A percentile compares a stretch with the other conserved stretches of the same genome.
phyloP scores from a whole-genome alignment of 2,329 filamentous ascomycete genomes.

The Diaporthe sp. region DNA sequence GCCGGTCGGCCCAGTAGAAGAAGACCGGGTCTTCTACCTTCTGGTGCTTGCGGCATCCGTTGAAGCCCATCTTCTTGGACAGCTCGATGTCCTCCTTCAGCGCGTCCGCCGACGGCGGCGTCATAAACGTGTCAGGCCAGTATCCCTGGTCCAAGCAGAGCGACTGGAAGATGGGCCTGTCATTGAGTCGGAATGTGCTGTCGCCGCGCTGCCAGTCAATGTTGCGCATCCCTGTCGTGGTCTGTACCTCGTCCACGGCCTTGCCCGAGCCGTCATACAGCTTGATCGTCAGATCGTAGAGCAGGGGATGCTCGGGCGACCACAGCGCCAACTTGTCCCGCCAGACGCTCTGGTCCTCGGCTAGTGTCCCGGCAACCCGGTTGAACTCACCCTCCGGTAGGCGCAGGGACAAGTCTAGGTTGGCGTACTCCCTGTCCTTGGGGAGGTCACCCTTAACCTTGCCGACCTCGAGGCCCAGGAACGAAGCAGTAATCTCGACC shows the following conservation, averaged over 20 bases:
- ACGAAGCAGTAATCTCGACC: slow-evolving; percentile 67
- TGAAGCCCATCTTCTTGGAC: slow-evolving; percentile 73
- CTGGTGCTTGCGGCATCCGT: slow-evolving; percentile 75
- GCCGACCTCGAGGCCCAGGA: slow-evolving; percentile 63
- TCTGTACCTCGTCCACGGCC: slow-evolving; percentile 69
- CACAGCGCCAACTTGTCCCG: slow-evolving; percentile 71
- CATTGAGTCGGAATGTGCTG: slow-evolving; percentile 71
- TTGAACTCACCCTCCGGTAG: slow-evolving; percentile 53
- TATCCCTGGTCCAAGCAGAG: slow-evolving; percentile 74
- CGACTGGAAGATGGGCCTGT: slow-evolving; percentile 71
- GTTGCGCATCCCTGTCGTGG: slow-evolving; percentile 72
- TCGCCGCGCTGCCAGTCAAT: slow-evolving; percentile 71
- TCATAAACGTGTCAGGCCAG: slow-evolving; percentile 73
- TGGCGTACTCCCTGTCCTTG: slow-evolving; percentile 63
- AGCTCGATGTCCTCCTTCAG: slow-evolving; percentile 68
- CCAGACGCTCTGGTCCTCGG: slow-evolving; percentile 59
- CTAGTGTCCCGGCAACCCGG: slow-evolving; percentile 52
- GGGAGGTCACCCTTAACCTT: slow-evolving; percentile 60
- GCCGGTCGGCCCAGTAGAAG: slow-evolving; percentile 72
- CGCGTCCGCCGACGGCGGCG: slow-evolving; percentile 63
- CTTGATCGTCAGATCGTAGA: slow-evolving; percentile 69
- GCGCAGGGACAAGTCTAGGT: slow-evolving; percentile 63
- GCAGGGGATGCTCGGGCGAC: slow-evolving; percentile 70
- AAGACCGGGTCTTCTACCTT: slow-evolving; percentile 74
- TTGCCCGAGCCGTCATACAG: slow-evolving; percentile 60